Base-by-base conservation (phyloP, 139 green algal genomes). In the Chlorella sp. region DNA sequence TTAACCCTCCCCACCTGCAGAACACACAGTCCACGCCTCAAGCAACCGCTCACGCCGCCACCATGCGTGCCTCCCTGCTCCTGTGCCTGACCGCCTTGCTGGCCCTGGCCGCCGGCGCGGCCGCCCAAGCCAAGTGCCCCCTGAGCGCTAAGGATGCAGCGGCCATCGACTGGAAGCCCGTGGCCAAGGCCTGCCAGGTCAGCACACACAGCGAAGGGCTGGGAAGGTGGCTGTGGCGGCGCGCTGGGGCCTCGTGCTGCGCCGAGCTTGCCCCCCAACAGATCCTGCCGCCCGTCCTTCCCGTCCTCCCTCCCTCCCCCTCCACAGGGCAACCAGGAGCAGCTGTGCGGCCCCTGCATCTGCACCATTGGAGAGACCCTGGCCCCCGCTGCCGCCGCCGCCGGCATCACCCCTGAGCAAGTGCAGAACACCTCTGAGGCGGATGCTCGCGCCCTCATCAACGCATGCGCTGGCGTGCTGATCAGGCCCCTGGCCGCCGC, bases 341-440 rank as follows among this genome's bases (percentile, higher is more conserved):
- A 80, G 23, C n/a, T 80, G 7, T 80, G 73, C 30, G 25, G 25
- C n/a, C 44, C n/a, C n/a, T 80, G 73, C 73, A 47, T 80, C n/a
- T 80, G 73, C 47, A 41, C 47, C 28, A 51, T 80, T 7, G 41
- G 23, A 3, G 15, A 80, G 23, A 20, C 47, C n/a, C 41, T 80
- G 34, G 55, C 73, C 3, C 73, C 73, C 47, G 44, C 26, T 1
- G 3, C 64, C 7, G 0, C 7, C 47, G 20, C n/a, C 20, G 28
- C n/a, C 28, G 44, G 44, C n/a, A n/a, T 80, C 25, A 64, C 44
- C 28, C 28, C 18, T 7, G 47, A 67, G 23, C 23, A 30, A 7
- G 47, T 55, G 16, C 64, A n/a, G 12, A 32, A 12, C 51, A 60
- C 51, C 51, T 60, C 51, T 21, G 51, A 60, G 51, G 51, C 51